Conservation (phyloP, 257 asterid species). For the Salvia splendens region DNA sequence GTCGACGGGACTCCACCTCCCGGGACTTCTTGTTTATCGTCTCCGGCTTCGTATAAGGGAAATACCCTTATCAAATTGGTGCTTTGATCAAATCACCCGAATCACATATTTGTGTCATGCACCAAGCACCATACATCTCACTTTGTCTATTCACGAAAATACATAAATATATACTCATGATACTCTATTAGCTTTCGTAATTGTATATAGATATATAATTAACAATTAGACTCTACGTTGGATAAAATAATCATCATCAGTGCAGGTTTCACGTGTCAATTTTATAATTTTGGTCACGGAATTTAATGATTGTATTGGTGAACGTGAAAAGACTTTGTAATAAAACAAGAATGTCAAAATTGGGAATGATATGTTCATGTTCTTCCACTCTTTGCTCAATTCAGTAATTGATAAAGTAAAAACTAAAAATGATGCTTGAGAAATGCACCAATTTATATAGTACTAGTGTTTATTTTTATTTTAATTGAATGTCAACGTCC, state of each 20-base stretch:
- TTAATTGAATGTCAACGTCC: slow-evolving; percentile 5
- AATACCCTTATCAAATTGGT: too few relatives aligned
- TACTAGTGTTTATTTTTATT: background rate
- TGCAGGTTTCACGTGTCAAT: slow-evolving; percentile 13
- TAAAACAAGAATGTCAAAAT: background rate
- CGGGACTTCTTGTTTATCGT: too few relatives aligned
- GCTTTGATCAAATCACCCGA: too few relatives aligned
- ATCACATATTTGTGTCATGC: too few relatives aligned
- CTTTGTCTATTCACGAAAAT: too few relatives aligned
- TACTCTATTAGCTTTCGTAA: too few relatives aligned
- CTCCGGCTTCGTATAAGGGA: too few relatives aligned
- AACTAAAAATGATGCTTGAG: background rate
- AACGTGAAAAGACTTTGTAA: slow-evolving; percentile 6
- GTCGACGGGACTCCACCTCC: too few relatives aligned
- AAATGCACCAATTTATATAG: background rate
- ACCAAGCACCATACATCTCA: too few relatives aligned
- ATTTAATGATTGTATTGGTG: slow-evolving; percentile 23
- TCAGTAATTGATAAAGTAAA: background rate
- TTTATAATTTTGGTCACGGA: slow-evolving; percentile 1
- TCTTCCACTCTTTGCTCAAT: background rate
- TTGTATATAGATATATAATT: too few relatives aligned
- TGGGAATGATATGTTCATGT: slow-evolving; percentile 9
- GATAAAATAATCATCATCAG: background rate
- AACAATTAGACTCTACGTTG: too few relatives aligned
- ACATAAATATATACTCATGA: too few relatives aligned